Base-by-base conservation (phyloP, 345 rosid species). In the Erodium maritimum region DNA sequence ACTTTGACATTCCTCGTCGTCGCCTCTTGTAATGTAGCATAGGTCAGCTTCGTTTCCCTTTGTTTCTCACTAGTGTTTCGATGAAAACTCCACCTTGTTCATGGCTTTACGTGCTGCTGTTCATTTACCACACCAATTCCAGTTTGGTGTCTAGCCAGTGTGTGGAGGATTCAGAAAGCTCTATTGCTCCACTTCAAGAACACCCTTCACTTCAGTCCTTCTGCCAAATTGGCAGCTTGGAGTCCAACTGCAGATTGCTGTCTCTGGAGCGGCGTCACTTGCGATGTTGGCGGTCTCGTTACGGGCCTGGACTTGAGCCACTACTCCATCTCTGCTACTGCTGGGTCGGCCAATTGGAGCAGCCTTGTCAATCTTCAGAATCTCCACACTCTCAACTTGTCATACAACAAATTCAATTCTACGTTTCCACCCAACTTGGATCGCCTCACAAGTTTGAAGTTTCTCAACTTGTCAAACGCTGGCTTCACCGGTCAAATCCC, bases 401-500 rank as follows among this genome's bases (percentile, higher is more conserved):
- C 78, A 17, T 29, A 48, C 21, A 80, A 77, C 70, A 52, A 14
- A 17, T 59, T 77, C 69, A 61, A 1, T 12, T 58, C 58, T 23
- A 3, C 56, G 2, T 48, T 73, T 17, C 77, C 82, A 17, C 19
- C 62, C 5, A 50, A 37, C 50, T 65, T 77, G 11, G 76, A 21
- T 2, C 66, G 64, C 12, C 71, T 80, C 0, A 42, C 73, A 16
- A 50, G 61, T 34, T 55, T 80, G 60, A 10, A 4, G 18, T n/a
- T 65, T 50, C 54, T 81, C 23, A 81, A 81, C 59, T 57, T 82
- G 53, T 82, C 84, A 0, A 69, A 61, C 54, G 69, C 80, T 18
- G 79, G 79, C 19, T 69, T 77, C 19, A n/a, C 2, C 1, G 80
- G 79, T 4, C 80, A 75, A 54, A 23, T 82, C 55, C 82, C 84